Base-by-base conservation (phyloP, 805 yeast genomes). In the Clavispora carvajalis region DNA sequence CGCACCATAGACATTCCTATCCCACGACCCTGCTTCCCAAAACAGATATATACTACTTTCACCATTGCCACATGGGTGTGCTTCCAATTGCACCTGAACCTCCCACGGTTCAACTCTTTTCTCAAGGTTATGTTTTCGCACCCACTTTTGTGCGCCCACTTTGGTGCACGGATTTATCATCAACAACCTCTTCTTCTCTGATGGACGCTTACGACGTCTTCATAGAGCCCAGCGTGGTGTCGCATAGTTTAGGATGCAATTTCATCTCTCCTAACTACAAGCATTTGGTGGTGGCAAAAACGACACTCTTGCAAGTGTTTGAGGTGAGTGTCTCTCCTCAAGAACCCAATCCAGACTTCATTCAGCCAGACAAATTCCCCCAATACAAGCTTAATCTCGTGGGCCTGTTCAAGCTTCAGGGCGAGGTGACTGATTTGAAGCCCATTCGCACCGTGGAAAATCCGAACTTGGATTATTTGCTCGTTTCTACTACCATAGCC, bases 161-260 rank as follows among this genome's bases (percentile, higher is more conserved):
- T 15, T 28, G 31, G 31, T 28, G 31, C 34, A 31, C 23, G 16
- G 38, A 25, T 16, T n/a, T 35, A 30, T 17, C 28, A 16, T 22
- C 36, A 18, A 33, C 18, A 21, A 18, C 29, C 29, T n/a, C 36
- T 21, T 33, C 36, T 33, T 21, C 36, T 12, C 7, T 18, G n/a
- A 88, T 88, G 96, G 87, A 87, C 53, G 82, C 84, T 12, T 85
- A 84, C 59, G 79, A 82, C 48, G 88, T 85, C 58, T 71, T 88
- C 49, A 71, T 85, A 36, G 84, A 78, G 49, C 95, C 96, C 2
- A 70, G 95, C 2, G 76, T 80, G 49, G 86, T 85, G 28, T 60
- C 82, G n/a, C 77, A 76, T 45, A 71, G 83, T 34, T 47, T 80
- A 18, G 65, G 77, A 7, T 76, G 82, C 35, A 59, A 75, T 46